Conservation (phyloP, 176 grass and related monocot species). For the Musa itinerans region DNA sequence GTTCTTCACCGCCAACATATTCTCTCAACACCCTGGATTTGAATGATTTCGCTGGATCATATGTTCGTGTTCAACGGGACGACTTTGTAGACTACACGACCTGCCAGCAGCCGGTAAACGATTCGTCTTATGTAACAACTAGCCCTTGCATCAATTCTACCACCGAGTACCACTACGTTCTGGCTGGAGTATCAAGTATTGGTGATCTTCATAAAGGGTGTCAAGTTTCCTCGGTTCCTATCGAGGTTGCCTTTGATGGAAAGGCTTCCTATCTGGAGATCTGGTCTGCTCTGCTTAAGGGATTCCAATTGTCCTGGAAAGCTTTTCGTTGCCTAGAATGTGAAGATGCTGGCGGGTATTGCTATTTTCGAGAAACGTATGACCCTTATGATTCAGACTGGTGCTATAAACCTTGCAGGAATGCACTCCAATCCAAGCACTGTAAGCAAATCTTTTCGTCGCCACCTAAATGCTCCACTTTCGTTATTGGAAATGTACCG, state of each 20-base stretch:
- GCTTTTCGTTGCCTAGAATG: neutral
- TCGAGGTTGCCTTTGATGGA: neutral
- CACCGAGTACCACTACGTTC: neutral
- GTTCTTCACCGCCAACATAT: neutral
- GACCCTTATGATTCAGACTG: neutral
- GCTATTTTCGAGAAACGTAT: neutral
- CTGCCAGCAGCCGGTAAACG: neutral
- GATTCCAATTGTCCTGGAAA: neutral
- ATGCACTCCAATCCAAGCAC: neutral
- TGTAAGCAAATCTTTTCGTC: neutral
- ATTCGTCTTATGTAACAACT: neutral
- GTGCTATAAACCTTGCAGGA: neutral
- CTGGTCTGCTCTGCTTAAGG: neutral
- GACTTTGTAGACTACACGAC: neutral
- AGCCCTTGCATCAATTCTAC: neutral
- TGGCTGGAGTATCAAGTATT: neutral
- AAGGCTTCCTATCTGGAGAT: neutral
- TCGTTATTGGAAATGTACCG: neutral
- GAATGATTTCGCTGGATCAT: too few species aligned
- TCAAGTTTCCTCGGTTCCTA: too few species aligned
- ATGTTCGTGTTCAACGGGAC: too few species aligned
- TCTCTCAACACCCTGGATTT: neutral
- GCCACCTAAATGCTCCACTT: neutral
- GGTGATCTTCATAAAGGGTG: neutral
- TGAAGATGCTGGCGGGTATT: neutral